Evolutionary conservation across 306 rosid genomes (phyloP).

Genomic region (Lathyrus oleraceus): DNA sequence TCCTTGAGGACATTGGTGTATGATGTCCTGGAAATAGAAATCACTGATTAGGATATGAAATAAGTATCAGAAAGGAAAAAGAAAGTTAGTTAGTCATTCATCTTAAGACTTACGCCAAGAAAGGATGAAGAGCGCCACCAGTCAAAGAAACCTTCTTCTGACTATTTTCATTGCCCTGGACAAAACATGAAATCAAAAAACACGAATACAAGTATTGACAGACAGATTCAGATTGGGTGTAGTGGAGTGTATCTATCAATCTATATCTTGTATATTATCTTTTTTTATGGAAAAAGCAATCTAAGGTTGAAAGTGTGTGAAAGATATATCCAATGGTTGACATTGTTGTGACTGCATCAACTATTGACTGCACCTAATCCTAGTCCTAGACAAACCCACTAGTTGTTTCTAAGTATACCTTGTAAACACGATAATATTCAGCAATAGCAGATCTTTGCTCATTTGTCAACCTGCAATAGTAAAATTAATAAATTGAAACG

Average conservation of each 20-base stretch:
- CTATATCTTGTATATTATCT: neutral
- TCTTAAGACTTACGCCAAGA: conserved; percentile 64
- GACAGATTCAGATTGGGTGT: neutral
- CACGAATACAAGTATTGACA: conserved; percentile 8
- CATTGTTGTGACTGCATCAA: neutral
- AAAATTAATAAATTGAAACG: conserved; percentile 26
- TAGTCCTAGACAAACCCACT: conserved; percentile 1
- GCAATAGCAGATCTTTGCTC: conserved; percentile 86
- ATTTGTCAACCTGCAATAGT: conserved; percentile 66
- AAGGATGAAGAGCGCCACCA: conserved; percentile 72
- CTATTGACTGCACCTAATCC: neutral
- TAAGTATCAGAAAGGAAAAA: conserved; percentile 31
- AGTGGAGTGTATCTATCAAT: neutral
- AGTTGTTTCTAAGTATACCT: conserved; percentile 45
- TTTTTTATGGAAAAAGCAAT: neutral
- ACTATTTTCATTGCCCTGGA: conserved; percentile 90
- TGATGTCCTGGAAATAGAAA: conserved; percentile 62
- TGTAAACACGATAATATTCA: conserved; percentile 82
- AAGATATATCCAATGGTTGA: neutral
- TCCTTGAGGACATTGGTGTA: conserved; percentile 71
- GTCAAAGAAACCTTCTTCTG: conserved; percentile 73
- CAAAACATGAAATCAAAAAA: conserved; percentile 29
- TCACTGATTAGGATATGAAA: conserved; percentile 37
- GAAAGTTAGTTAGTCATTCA: conserved; percentile 25
- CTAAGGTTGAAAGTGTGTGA: neutral